Evolutionary conservation across 2,329 filamentous ascomycete species (phyloP).

Genomic region (Colletotrichum cordylinicola): DNA sequence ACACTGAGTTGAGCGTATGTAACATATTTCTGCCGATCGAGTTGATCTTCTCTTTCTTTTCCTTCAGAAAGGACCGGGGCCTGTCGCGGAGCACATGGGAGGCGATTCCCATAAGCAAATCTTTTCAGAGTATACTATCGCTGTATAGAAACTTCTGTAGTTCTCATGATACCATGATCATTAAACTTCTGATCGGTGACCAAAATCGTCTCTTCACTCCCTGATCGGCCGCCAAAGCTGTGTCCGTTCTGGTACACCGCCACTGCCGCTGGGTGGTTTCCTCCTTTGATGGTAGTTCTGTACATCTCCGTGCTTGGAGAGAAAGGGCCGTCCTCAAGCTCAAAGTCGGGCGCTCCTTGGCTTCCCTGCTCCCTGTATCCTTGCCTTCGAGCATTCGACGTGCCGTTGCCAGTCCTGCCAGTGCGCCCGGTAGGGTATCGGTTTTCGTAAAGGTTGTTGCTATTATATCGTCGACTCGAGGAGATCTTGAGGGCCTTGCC

Average conservation of each 20-base stretch:
- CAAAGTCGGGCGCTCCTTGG: constrained; percentile 4
- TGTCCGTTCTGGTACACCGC: not conserved
- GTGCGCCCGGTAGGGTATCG: constrained; percentile 4
- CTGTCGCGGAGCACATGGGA: not conserved
- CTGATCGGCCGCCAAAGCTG: constrained; percentile 1
- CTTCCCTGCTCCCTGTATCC: constrained; percentile 12
- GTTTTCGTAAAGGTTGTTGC: constrained; percentile 9
- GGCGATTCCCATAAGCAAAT: not conserved
- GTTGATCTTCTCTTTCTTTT: not conserved
- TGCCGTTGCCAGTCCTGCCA: not conserved
- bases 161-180: constrained; percentile 13
- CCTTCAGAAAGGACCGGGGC: fast-evolving
- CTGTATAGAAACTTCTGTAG: constrained; percentile 3
- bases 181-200: not conserved
- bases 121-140: not conserved
- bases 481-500: constrained; percentile 31
- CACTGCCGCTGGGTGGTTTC: not conserved
- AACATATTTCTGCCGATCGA: not conserved
- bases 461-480: constrained; percentile 12
- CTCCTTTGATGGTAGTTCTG: not conserved
- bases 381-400: not conserved
- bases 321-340: not conserved
- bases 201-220: constrained; percentile 8
- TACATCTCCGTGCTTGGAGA: not conserved
- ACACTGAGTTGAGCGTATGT: not conserved